Evolutionary conservation across 441 rosid genomes (phyloP).

Genomic region (Adansonia grandidieri): DNA sequence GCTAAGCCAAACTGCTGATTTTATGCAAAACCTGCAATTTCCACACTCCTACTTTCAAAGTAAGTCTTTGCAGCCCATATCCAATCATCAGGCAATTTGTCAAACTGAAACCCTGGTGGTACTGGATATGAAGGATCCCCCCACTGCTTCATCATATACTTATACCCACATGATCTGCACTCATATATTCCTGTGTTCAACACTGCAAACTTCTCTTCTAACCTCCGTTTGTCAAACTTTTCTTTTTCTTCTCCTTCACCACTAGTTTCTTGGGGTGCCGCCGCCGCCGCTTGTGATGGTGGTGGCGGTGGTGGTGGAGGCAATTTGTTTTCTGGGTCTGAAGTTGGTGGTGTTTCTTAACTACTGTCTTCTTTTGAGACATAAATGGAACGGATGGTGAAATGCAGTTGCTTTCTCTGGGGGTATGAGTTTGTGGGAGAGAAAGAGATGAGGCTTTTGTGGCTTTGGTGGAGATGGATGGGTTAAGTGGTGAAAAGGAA

Average conservation of each 20-base stretch:
- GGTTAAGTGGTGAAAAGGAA: too few species aligned
- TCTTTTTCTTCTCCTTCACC: background rate
- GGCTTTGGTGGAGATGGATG: too few species aligned
- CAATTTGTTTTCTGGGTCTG: constrained; percentile 25
- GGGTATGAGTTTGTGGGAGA: constrained; percentile 20
- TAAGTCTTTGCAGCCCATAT: constrained; percentile 82
- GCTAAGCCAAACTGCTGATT: constrained; percentile 90
- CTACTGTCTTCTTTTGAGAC: constrained; percentile 62
- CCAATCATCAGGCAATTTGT: constrained; percentile 82
- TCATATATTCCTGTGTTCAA: constrained; percentile 87
- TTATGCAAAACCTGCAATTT: constrained; percentile 95
- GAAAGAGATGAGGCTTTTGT: constrained; percentile 28
- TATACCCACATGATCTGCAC: constrained; percentile 90
- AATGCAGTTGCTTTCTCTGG: constrained; percentile 24
- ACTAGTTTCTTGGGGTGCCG: constrained; percentile 5
- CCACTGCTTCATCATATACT: constrained; percentile 78
- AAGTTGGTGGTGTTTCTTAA: constrained; percentile 36
- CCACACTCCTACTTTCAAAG: constrained; percentile 88
- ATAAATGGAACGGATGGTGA: constrained; percentile 45
- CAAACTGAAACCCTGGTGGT: constrained; percentile 80
- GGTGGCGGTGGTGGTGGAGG: too few species aligned
- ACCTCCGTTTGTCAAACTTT: constrained; percentile 48
- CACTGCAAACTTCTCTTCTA: constrained; percentile 90
- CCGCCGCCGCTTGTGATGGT: constrained; percentile 9
- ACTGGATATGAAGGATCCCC: constrained; percentile 82